Conservation (phyloP, 148 eudicot species). For the Cornus kousa region DNA sequence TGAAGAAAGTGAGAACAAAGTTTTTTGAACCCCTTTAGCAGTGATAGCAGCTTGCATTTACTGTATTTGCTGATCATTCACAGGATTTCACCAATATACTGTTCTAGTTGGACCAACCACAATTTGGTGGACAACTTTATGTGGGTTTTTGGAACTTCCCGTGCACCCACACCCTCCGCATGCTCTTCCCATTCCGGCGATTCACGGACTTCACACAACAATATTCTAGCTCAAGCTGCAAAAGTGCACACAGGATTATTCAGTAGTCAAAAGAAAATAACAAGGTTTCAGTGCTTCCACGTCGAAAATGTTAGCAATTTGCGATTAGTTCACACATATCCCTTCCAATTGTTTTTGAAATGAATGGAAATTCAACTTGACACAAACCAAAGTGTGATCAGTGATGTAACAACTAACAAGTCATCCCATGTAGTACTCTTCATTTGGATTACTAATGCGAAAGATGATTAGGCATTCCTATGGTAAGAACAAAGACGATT, state of each 20-base stretch:
- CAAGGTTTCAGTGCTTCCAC: neutral
- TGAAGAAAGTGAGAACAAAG: too few relatives aligned
- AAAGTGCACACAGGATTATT: neutral
- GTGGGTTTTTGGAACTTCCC: conserved; percentile 83
- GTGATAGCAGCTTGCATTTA: too few relatives aligned
- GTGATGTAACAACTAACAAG: too few relatives aligned
- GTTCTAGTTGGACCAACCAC: too few relatives aligned
- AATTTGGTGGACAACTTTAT: conserved; percentile 15
- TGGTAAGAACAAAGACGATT: too few relatives aligned
- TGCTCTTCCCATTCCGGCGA: conserved; percentile 67
- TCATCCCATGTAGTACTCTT: too few relatives aligned
- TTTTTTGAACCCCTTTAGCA: too few relatives aligned
- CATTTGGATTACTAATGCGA: neutral
- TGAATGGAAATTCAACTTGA: too few relatives aligned
- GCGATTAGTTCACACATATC: neutral
- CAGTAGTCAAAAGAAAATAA: neutral
- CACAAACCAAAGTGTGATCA: neutral
- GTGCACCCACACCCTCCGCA: conserved; percentile 92
- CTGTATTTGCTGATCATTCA: too few relatives aligned
- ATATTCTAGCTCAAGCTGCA: conserved; percentile 91
- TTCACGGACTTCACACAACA: conserved; percentile 82
- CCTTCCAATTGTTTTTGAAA: neutral
- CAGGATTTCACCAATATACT: too few relatives aligned
- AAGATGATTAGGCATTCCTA: neutral
- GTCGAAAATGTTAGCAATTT: neutral